phyloP scores from a whole-genome alignment of 2,329 filamentous ascomycete species.

The Myriosclerotinia duriaeana region DNA sequence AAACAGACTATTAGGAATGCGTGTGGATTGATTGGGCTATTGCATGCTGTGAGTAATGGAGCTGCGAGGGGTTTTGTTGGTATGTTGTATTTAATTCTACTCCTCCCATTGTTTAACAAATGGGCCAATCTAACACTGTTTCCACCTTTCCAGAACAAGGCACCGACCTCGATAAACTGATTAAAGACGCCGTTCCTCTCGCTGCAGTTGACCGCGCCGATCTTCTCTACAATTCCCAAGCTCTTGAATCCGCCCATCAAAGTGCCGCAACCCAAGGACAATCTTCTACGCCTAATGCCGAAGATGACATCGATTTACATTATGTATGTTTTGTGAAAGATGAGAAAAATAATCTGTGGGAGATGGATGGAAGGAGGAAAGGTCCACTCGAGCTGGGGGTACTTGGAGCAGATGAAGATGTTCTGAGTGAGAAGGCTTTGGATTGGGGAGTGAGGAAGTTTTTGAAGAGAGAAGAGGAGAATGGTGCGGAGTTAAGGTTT shows the following conservation, averaged over 20 bases:
- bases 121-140: conserved; percentile 47
- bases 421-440: conserved; percentile 73
- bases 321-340: conserved; percentile 92
- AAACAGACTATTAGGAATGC: conserved; percentile 94
- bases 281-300: conserved; percentile 72
- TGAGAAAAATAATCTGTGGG: conserved; percentile 64
- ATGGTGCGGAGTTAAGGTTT: conserved; percentile 37
- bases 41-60: conserved; percentile 84
- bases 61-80: conserved; percentile 80
- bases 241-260: conserved; percentile 76
- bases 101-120: conserved; percentile 50
- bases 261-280: conserved; percentile 80
- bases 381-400: conserved; percentile 50
- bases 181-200: conserved; percentile 69
- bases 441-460: conserved; percentile 58
- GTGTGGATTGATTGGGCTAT: conserved; percentile 84
- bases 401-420: conserved; percentile 63
- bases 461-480: conserved; percentile 35
- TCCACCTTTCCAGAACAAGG: conserved; percentile 38
- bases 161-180: conserved; percentile 57
- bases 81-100: conserved; percentile 55
- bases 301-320: conserved; percentile 80
- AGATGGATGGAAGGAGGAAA: conserved; percentile 69
- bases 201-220: conserved; percentile 65
- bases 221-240: conserved; percentile 74